A percentile compares a stretch with the other conserved stretches of the same genome.
Conservation (phyloP, 2,329 filamentous ascomycete species). For the Nemania serpens region DNA sequence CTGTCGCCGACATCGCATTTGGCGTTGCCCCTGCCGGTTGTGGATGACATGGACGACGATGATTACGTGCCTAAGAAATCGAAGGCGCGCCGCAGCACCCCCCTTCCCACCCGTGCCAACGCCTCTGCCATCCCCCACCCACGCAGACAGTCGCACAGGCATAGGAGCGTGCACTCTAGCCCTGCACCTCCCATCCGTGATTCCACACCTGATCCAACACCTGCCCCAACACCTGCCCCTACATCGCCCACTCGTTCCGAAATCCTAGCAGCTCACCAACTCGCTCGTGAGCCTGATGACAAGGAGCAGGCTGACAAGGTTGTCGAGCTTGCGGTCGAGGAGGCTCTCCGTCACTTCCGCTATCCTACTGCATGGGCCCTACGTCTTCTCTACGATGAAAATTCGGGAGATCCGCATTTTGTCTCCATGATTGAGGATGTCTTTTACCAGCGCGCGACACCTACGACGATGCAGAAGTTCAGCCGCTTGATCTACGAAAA, state of each 20-base stretch:
- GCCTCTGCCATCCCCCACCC: constrained; percentile 25
- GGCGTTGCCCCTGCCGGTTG: constrained; percentile 26
- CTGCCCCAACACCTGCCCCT: constrained; percentile 12
- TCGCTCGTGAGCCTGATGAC: constrained; percentile 39
- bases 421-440: constrained; percentile 62
- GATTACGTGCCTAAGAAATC: constrained; percentile 50
- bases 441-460: constrained; percentile 61
- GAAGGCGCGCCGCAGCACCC: constrained; percentile 31
- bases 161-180: constrained; percentile 35
- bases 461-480: constrained; percentile 57
- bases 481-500: constrained; percentile 54
- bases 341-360: constrained; percentile 60
- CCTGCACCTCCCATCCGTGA: constrained; percentile 21
- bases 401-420: constrained; percentile 55
- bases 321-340: constrained; percentile 61
- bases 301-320: constrained; percentile 56
- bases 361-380: constrained; percentile 68
- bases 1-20: constrained; percentile 34
- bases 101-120: constrained; percentile 20
- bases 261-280: constrained; percentile 6
- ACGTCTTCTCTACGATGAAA: constrained; percentile 64
- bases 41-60: constrained; percentile 47
- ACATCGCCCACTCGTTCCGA: constrained; percentile 24
- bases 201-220: constrained; percentile 13
- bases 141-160: constrained; percentile 36